Conservation (phyloP, 2,329 filamentous ascomycete species). For the Fusarium citri region DNA sequence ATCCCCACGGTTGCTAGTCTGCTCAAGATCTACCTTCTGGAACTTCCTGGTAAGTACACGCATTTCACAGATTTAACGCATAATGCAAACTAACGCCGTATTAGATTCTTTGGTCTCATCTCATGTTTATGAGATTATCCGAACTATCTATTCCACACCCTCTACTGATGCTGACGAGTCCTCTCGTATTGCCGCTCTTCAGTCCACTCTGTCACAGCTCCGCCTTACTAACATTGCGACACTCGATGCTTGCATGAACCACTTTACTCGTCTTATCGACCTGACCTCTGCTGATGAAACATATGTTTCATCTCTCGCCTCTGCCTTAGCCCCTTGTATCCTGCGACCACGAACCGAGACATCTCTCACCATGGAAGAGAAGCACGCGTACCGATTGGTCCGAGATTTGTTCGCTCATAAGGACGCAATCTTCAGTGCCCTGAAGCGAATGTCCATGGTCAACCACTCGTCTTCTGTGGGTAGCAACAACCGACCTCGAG, state of each 20-base stretch:
- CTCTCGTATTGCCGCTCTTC: constrained; percentile 87
- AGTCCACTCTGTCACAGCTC: constrained; percentile 94
- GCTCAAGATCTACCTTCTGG: constrained; percentile 92
- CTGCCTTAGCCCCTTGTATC: constrained; percentile 83
- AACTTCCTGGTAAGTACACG: constrained; percentile 81
- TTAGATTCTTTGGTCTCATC: constrained; percentile 97
- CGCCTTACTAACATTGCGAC: constrained; percentile 97
- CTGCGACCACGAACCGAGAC: constrained; percentile 88
- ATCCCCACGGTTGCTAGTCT: constrained; percentile 93
- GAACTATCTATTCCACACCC: constrained; percentile 92
- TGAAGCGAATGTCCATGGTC: constrained; percentile 87
- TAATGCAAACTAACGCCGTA: constrained; percentile 41
- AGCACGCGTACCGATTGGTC: constrained; percentile 88
- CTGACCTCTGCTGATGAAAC: constrained; percentile 94
- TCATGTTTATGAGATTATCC: constrained; percentile 98
- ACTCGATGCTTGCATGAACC: constrained; percentile 97
- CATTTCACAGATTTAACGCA: neutral
- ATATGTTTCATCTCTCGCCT: constrained; percentile 81
- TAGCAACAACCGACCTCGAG: constrained; percentile 74
- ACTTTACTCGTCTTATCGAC: constrained; percentile 96
- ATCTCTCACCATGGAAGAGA: constrained; percentile 94
- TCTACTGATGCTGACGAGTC: constrained; percentile 80
- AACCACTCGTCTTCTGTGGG: constrained; percentile 70
- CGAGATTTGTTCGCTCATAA: constrained; percentile 95
- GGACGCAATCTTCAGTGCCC: constrained; percentile 91